phyloP scores from a whole-genome alignment of 2,329 filamentous ascomycete genomes.

The Dothideomycetes sp. region DNA sequence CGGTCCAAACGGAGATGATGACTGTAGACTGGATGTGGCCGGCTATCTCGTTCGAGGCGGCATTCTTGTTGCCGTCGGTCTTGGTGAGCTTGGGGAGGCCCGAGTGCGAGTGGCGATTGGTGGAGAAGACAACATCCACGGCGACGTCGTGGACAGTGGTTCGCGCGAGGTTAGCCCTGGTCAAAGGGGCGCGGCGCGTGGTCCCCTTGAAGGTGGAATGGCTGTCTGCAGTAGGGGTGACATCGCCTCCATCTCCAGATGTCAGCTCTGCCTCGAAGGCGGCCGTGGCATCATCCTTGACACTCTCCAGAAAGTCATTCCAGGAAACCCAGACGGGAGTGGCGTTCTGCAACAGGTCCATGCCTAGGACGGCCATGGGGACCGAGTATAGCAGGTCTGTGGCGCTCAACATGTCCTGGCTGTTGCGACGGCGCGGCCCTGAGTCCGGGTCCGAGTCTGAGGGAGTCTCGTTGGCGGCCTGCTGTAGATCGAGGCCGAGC shows the following conservation, averaged over 20 bases:
- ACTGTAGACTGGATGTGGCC: constrained; percentile 52
- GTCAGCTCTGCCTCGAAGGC: constrained; percentile 1
- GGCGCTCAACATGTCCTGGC: constrained; percentile 26
- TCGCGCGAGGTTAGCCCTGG: constrained; percentile 14
- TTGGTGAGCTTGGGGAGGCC: constrained; percentile 23
- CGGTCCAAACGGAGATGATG: constrained; percentile 67
- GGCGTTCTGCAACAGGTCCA: constrained; percentile 63
- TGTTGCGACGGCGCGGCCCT: constrained; percentile 4
- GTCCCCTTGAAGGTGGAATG: neutral
- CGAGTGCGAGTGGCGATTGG: constrained; percentile 27
- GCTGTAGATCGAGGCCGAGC: constrained; percentile 45
- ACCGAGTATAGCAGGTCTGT: constrained; percentile 54
- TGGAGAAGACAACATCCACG: constrained; percentile 56
- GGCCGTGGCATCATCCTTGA: constrained; percentile 27
- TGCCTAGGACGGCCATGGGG: constrained; percentile 56
- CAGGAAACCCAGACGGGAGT: constrained; percentile 39
- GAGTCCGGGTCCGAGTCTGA: too few relatives aligned
- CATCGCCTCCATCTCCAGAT: constrained; percentile 9
- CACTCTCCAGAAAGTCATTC: constrained; percentile 36
- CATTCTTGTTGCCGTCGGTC: constrained; percentile 12
- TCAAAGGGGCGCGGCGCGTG: constrained; percentile 6
- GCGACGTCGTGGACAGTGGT: constrained; percentile 47
- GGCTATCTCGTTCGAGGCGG: constrained; percentile 1
- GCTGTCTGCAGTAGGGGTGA: constrained; percentile 8
- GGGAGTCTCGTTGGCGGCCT: constrained; percentile 14